A percentile compares a stretch with the other conserved stretches of the same genome.
phyloP scores from a whole-genome alignment of 2,329 filamentous ascomycete genomes.

The Colletotrichum endophyticum region DNA sequence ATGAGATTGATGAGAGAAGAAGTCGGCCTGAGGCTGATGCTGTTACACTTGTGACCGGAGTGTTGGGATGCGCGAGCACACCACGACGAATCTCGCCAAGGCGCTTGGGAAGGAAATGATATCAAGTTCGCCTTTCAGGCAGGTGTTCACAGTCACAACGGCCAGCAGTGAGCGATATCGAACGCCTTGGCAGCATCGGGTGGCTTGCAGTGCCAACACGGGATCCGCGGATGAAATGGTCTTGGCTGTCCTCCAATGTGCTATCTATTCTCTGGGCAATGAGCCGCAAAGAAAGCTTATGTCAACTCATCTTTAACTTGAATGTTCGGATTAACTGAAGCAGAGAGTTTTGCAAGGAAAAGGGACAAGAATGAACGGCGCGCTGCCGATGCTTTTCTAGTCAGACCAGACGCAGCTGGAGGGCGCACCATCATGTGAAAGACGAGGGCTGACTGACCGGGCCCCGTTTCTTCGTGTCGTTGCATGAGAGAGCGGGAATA shows the following conservation, averaged over 20 bases:
- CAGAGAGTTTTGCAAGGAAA: not conserved
- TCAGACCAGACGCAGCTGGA: not conserved
- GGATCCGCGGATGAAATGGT: not conserved
- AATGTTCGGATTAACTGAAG: not conserved
- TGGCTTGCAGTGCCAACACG: slow-evolving; percentile 17
- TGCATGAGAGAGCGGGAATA: not conserved
- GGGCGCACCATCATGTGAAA: not conserved
- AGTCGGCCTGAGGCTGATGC: not conserved
- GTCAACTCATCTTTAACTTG: not conserved
- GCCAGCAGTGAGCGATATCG: not conserved
- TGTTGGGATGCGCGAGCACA: not conserved
- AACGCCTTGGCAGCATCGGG: slow-evolving; percentile 12
- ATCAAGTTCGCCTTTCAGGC: not conserved
- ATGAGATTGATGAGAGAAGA: not conserved
- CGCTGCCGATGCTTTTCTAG: not conserved
- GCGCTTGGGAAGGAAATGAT: not conserved
- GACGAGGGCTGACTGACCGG: not conserved
- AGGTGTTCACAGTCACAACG: not conserved
- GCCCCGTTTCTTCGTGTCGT: not conserved
- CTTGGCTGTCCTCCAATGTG: not conserved
- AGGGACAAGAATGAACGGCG: not conserved
- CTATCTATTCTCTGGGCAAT: not conserved
- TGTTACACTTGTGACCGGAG: not conserved
- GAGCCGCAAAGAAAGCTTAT: not conserved
- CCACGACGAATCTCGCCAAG: not conserved